These are phyloP conservation scores for Boletus rufocinnamomeus DNA, from an alignment of 768 basidiomycete species.

Conservation along the genomic window DNA sequence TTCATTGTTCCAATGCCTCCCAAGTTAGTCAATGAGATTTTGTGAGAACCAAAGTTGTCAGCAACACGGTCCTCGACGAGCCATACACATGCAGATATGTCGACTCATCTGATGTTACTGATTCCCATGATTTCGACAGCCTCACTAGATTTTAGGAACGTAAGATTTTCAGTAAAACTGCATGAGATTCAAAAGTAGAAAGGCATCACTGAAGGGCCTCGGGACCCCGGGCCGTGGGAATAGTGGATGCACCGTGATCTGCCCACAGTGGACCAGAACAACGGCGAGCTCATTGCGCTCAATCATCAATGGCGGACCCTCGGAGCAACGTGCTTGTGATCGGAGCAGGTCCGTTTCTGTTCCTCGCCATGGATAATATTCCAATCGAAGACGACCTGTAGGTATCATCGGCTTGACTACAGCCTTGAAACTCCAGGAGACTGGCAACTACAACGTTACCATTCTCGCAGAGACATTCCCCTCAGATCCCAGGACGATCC, in stretches of 20 bases:
- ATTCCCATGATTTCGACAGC: too few relatives aligned
- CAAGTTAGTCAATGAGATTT: not conserved
- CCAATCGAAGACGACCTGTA: constrained; percentile 24
- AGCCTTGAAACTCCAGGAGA: constrained; percentile 64
- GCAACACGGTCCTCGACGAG: too few relatives aligned
- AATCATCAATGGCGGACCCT: not conserved
- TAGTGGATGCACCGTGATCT: too few relatives aligned
- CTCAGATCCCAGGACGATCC: constrained; percentile 63
- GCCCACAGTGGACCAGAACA: not conserved
- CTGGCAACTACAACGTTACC: constrained; percentile 57
- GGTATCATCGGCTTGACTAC: constrained; percentile 77
- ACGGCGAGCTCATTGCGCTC: not conserved
- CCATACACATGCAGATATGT: too few relatives aligned
- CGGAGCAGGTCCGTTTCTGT: constrained; percentile 2
- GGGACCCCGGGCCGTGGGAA: too few relatives aligned
- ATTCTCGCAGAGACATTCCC: constrained; percentile 70
- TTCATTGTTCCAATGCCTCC: not conserved
- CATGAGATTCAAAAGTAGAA: too few relatives aligned
- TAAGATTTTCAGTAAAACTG: too few relatives aligned
- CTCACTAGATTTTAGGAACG: too few relatives aligned
- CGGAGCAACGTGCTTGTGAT: constrained; percentile 4
- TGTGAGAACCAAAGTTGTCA: not conserved
- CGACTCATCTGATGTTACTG: too few relatives aligned
- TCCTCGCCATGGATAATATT: not conserved
- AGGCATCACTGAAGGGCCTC: too few relatives aligned